These are phyloP conservation scores for Phytophthora agathidicida DNA, from an alignment of 352 stramenopile genomes.

Conservation along the genomic window DNA sequence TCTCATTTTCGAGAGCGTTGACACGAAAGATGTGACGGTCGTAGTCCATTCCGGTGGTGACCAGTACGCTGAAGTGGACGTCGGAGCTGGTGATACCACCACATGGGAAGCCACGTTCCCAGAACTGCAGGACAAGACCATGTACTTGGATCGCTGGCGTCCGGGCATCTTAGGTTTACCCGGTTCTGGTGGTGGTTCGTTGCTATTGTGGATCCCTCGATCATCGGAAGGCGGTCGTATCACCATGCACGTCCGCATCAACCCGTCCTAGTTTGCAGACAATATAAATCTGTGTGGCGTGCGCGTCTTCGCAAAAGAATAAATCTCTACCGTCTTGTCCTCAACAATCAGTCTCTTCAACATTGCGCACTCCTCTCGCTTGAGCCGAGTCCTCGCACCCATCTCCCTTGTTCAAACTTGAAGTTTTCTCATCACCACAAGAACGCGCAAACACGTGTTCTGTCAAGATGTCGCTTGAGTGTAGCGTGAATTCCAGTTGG, in stretches of 20 bases:
- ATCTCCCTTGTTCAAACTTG: constrained; percentile 7
- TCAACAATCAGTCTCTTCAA: constrained; percentile 2
- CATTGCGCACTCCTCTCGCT: background rate
- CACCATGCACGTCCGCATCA: constrained; percentile 56
- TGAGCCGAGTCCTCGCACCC: constrained; percentile 12
- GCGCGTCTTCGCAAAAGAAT: constrained; percentile 8
- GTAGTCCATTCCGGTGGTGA: constrained; percentile 30
- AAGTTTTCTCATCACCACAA: constrained; percentile 12
- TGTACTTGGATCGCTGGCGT: constrained; percentile 51
- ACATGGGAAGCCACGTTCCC: constrained; percentile 33
- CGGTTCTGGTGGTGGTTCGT: constrained; percentile 25
- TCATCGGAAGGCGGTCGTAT: constrained; percentile 40
- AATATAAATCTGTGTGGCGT: background rate
- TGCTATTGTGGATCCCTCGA: constrained; percentile 35
- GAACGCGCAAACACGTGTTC: constrained; percentile 13
- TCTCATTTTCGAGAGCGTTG: constrained; percentile 40
- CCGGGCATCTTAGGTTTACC: constrained; percentile 27
- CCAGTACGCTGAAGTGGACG: constrained; percentile 22
- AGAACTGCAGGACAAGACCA: constrained; percentile 41
- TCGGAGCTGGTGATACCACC: constrained; percentile 22
- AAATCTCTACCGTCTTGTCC: background rate
- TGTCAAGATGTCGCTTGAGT: background rate
- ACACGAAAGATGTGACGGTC: constrained; percentile 41
- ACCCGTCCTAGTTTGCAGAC: constrained; percentile 29
- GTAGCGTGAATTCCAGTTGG: background rate